phyloP scores from a whole-genome alignment of 805 yeast species.

The Blastobotrys parvus region DNA sequence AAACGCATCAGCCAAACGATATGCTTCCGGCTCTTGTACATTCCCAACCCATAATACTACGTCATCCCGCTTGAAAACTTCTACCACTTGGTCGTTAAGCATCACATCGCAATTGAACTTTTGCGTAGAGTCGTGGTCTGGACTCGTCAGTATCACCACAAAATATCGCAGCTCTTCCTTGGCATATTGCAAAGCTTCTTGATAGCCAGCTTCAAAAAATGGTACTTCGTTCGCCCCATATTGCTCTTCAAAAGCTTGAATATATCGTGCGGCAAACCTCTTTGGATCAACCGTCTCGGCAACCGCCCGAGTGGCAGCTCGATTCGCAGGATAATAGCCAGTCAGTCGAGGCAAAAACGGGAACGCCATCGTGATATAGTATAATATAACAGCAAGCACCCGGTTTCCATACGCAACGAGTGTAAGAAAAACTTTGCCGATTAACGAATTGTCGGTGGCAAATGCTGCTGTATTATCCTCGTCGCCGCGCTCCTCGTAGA shows the following conservation, averaged over 20 bases:
- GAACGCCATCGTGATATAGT: too few species aligned
- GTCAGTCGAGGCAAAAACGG: constrained; percentile 25
- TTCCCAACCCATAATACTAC: constrained; percentile 83
- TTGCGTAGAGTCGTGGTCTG: constrained; percentile 55
- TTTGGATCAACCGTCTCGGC: constrained; percentile 41
- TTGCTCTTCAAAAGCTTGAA: constrained; percentile 43
- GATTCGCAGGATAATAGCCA: constrained; percentile 31
- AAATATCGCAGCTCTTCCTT: constrained; percentile 65
- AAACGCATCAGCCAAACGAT: constrained; percentile 70
- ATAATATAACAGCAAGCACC: too few species aligned
- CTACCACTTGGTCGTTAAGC: constrained; percentile 37
- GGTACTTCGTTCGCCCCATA: constrained; percentile 19
- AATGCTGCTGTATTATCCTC: background rate
- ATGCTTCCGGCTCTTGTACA: constrained; percentile 68
- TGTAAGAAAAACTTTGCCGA: background rate
- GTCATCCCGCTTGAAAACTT: constrained; percentile 41
- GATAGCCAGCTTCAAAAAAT: constrained; percentile 68
- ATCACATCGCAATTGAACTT: constrained; percentile 48
- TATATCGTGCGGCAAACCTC: constrained; percentile 44
- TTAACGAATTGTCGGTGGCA: constrained; percentile 5
- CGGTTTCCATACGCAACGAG: too few species aligned
- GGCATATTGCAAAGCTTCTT: constrained; percentile 66
- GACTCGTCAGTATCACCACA: constrained; percentile 63
- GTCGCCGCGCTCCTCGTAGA: background rate
- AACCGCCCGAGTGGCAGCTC: constrained; percentile 30